phyloP scores from a whole-genome alignment of 2,329 filamentous ascomycete genomes.

The Stemphylium beticola region DNA sequence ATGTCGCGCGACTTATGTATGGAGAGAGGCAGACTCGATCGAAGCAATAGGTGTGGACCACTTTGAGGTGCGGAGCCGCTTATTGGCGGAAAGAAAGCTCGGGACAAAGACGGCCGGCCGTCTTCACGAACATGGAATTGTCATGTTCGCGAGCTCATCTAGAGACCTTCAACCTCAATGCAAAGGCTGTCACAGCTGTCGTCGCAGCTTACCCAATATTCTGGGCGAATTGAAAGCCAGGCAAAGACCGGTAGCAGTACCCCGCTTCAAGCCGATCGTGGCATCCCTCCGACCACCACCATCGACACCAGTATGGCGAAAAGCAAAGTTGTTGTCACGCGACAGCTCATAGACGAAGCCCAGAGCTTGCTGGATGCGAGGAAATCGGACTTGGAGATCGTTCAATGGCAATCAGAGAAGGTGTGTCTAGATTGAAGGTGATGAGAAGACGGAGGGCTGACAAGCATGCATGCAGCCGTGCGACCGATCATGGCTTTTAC shows the following conservation, averaged over 20 bases:
- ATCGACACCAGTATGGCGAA: constrained; percentile 28
- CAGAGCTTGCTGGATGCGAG: constrained; percentile 29
- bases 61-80: constrained; percentile 1
- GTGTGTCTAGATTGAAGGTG: constrained; percentile 2
- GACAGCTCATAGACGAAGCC: constrained; percentile 30
- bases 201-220: constrained; percentile 10
- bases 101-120: constrained; percentile 15
- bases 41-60: neutral
- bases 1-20: too few species aligned
- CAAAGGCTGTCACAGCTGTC: constrained; percentile 17
- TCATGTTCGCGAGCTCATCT: neutral
- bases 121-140: neutral
- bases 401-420: constrained; percentile 40
- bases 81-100: constrained; percentile 31
- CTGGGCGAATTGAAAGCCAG: neutral
- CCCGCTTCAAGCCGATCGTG: constrained; percentile 26
- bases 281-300: constrained; percentile 12
- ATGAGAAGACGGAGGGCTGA: constrained; percentile 3
- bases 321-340: constrained; percentile 39
- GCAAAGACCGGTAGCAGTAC: constrained; percentile 7
- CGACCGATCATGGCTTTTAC: constrained; percentile 36
- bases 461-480: constrained; percentile 28
- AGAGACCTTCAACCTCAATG: neutral
- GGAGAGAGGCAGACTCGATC: too few species aligned
- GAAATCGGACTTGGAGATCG: constrained; percentile 27